Base-by-base conservation (phyloP, 148 eudicot genomes). In the Tetragonia tetragonoides region DNA sequence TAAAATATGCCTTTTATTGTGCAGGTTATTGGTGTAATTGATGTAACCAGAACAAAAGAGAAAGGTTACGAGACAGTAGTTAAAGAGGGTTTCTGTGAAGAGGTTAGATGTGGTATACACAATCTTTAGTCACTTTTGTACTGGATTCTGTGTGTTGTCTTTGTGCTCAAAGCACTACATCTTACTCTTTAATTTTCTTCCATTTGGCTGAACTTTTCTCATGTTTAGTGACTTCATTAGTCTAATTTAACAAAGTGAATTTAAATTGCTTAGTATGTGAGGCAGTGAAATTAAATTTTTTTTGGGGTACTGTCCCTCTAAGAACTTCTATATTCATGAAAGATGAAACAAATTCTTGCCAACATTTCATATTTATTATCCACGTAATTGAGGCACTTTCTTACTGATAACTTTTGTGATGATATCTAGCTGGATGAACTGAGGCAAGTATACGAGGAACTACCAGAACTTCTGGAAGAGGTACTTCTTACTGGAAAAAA, bases 381-480 rank as follows among this genome's bases (percentile, higher is more conserved):
- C 62, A 11, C 24, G 34, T 17, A 67, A 18, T 14, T 51, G 44
- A 66, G 57, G 75, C 21, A 44, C 72, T 34, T 78, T 44, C 42
- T 84, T 20, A 86, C 46, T 59, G 51, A 65, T 53, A 23, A 65
- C 56, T 72, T 47, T 46, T 66, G 66, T 79, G 53, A 66, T 75
- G 62, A 24, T 71, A 69, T 79, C 72, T 79, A 95, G 97, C 85
- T 95, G 88, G 99, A 95, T 81, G 99, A 95, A 83, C 86, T 95
- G 90, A 87, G 97, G 86, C 97, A 91, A 84, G 89, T 95, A 83
- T 93, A 95, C 12, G 99, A 95, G 84, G 97, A 90, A 78, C 78
- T 95, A 87, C 99, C 99, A 16, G 97, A 90, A 81, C 88, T 93
- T 86, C 82, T 95, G 80, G 97, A 95, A 83, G 89, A 95, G 97